Base-by-base conservation (phyloP, 83 land plant genomes). In the Picea abies region DNA sequence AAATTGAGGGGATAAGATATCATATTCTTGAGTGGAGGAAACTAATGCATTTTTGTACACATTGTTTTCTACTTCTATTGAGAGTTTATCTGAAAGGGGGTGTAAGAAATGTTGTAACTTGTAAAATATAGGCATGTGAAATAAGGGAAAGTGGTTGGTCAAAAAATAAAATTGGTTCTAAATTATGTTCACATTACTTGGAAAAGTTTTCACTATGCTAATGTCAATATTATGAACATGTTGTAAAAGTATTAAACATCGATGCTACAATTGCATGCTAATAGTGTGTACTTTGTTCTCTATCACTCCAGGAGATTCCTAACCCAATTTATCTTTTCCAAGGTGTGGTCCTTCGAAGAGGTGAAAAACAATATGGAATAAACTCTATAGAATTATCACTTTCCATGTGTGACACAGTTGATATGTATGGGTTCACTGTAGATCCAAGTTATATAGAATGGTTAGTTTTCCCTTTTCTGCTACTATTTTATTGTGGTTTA, bases 301-400 rank as follows among this genome's bases (percentile, higher is more conserved):
- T 29, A 9, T n/a, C 52, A 15, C 14, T 80, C 72, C 90, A 97
- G 99, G 83, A 85, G 26, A 84, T 97, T 62, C 96, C 98, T 64
- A 97, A 97, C 90, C 99, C 99, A 80, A 96, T 97, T 67, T 97
- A 97, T 86, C 92, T 97, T 37, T 95, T 97, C 88, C 99, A 95
- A 90, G 99, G 99, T 19, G 93, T 95, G 81, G 98, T 93, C 17
- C 86, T 95, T 26, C 91, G 99, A 23, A 89, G 96, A 81, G 99
- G 98, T 79, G 99, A 98, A 26, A 97, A 97, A 85, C 98, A 98
- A 76, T 95, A 98, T 85, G 99, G 99, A 83, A 89, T 97, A 84
- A 95, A 97, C 89, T 91, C 99, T 61, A 85, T 97, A 58, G 96
- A 97, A 78, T 82, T 97, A 49, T 98, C 99, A 20, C 90, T 97